A percentile compares a stretch with the other conserved stretches of the same genome.
Evolutionary conservation across 1,139 yeast species (phyloP).

Genomic region (Yamadazyma buinensis): DNA sequence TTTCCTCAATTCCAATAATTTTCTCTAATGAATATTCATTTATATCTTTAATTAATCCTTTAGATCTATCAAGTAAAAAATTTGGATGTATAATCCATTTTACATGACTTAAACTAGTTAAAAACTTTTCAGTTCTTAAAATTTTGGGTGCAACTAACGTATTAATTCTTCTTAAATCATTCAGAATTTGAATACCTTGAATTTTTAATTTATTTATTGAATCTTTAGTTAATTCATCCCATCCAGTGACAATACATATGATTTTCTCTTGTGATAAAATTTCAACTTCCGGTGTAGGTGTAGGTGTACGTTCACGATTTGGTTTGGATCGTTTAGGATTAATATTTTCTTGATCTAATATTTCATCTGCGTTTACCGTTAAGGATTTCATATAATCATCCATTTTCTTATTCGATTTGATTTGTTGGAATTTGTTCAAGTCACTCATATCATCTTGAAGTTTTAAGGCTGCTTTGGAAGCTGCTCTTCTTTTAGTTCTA

Average conservation of each 20-base stretch:
- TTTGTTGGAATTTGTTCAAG: constrained; percentile 55
- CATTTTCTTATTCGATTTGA: constrained; percentile 40
- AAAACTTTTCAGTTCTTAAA: constrained; percentile 81
- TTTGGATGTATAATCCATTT: constrained; percentile 43
- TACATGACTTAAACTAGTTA: constrained; percentile 40
- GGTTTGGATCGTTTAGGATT: constrained; percentile 10
- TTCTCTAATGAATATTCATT: constrained; percentile 37
- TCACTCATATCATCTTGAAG: constrained; percentile 69
- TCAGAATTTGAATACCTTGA: constrained; percentile 21
- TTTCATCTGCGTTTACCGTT: no score
- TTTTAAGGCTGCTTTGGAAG: constrained; percentile 57
- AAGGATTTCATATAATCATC: constrained; percentile 21
- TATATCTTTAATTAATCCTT: constrained; percentile 22
- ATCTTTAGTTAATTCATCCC: constrained; percentile 42
- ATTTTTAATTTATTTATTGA: constrained; percentile 24
- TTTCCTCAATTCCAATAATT: constrained; percentile 22
- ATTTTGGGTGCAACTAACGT: constrained; percentile 74
- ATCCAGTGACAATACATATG: constrained; percentile 60
- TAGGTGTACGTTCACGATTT: neutral
- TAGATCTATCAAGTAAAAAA: constrained; percentile 41
- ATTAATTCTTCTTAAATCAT: constrained; percentile 23
- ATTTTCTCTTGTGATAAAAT: constrained; percentile 1
- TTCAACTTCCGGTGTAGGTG: neutral
- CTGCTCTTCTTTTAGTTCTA: constrained; percentile 2
- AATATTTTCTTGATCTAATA: constrained; percentile 20